Evolutionary conservation across 164 flowering plant species (phyloP).

Genomic region (Chloranthus sessilifolius): DNA sequence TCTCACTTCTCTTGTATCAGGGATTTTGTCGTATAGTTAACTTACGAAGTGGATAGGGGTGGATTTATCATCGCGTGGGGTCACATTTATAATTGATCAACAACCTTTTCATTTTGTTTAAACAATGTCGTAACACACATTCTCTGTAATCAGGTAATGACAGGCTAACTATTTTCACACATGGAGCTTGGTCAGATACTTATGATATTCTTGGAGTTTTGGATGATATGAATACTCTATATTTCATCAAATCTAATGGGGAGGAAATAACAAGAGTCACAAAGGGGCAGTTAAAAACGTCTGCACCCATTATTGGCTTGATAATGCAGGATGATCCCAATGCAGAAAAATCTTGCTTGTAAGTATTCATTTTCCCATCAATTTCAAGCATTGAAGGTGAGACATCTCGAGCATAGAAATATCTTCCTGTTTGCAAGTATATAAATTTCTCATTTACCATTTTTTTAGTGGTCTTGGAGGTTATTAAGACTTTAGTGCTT

Average conservation of each 20-base stretch:
- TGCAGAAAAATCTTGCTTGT: slow-evolving; percentile 50
- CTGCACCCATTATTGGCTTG: slow-evolving; percentile 52
- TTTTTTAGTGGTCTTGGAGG: neutral
- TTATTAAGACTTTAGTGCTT: slow-evolving; percentile 1
- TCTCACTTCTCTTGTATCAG: neutral
- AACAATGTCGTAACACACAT: neutral
- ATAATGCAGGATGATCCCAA: slow-evolving; percentile 37
- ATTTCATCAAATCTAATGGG: slow-evolving; percentile 71
- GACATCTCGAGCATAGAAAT: no score
- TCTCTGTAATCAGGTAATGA: slow-evolving; percentile 36
- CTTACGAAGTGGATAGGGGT: no score
- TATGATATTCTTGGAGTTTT: slow-evolving; percentile 69
- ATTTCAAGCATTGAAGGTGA: neutral
- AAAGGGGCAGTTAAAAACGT: slow-evolving; percentile 43
- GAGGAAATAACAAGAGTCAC: slow-evolving; percentile 60
- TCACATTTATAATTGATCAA: no score
- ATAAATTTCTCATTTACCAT: neutral
- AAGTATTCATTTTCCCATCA: slow-evolving; percentile 29
- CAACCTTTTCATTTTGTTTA: no score
- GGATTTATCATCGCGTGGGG: no score
- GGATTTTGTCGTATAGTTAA: no score
- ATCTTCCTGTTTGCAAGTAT: neutral
- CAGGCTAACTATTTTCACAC: slow-evolving; percentile 30
- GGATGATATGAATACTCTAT: slow-evolving; percentile 57
- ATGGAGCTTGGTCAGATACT: slow-evolving; percentile 85